Conservation (phyloP, 2,329 filamentous ascomycete genomes). For the Thermochaetoides dissita region DNA sequence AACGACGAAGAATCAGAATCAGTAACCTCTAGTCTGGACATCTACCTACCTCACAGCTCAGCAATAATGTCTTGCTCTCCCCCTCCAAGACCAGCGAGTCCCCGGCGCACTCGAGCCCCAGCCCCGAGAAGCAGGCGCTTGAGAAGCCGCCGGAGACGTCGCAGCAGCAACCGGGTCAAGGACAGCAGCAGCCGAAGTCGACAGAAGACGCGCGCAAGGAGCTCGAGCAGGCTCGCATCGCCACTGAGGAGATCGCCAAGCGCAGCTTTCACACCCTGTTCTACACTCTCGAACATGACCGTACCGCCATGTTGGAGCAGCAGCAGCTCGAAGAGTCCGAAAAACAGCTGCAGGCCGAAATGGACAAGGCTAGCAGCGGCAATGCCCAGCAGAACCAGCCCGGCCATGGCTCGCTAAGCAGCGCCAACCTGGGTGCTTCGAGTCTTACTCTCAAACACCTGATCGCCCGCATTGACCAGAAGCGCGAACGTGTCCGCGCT, state of each 20-base stretch:
- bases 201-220: slow-evolving; percentile 85
- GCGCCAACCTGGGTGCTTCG: slow-evolving; percentile 85
- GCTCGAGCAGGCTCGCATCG: slow-evolving; percentile 80
- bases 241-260: slow-evolving; percentile 78
- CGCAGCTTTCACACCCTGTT: slow-evolving; percentile 86
- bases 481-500: slow-evolving; percentile 76
- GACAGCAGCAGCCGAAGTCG: slow-evolving; percentile 46
- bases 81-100: slow-evolving; percentile 58
- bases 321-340: slow-evolving; percentile 94
- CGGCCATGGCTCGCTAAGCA: slow-evolving; percentile 80
- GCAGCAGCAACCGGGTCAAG: slow-evolving; percentile 11
- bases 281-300: slow-evolving; percentile 88
- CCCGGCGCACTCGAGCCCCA: slow-evolving; percentile 47
- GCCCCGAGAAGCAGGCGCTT: slow-evolving; percentile 39
- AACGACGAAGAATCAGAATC: too few relatives aligned
- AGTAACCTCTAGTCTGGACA: too few relatives aligned
- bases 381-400: slow-evolving; percentile 36
- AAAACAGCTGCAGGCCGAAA: slow-evolving; percentile 88
- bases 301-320: slow-evolving; percentile 93
- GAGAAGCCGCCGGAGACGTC: slow-evolving; percentile 40
- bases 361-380: slow-evolving; percentile 52
- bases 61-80: slow-evolving; percentile 35
- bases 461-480: slow-evolving; percentile 87
- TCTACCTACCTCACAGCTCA: too few relatives aligned
- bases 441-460: slow-evolving; percentile 94